Evolutionary conservation across 1,284 basidiomycete genomes (phyloP), one percentile per base, ranked within the genome.

Genomic region (Malassezia vespertilionis): DNA sequence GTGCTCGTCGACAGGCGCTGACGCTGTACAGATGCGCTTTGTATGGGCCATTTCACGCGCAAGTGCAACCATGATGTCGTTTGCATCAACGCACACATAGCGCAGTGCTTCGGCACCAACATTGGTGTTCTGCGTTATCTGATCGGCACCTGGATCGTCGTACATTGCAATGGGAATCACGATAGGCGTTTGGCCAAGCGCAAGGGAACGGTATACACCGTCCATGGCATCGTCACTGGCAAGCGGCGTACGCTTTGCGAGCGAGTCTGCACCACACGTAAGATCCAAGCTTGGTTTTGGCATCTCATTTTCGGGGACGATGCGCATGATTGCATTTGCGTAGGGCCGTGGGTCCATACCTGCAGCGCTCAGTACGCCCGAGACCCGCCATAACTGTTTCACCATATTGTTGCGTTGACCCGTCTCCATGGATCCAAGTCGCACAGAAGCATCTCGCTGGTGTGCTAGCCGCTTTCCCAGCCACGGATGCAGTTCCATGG

Each of bases 121-220:
- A 9, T 28, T 14, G 8, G 8, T 14, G 14, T 28, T 14, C 27
- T 14, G 27, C 27, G 14, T 8, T 56, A 12, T n/a, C n/a, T n/a
- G n/a, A n/a, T 54, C 54, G 15, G 49, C 48, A 12, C 41, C 46
- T n/a, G 59, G 45, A 63, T 83, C 84, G 2, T 86, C 85, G 70
- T 95, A 88, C 14, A 96, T 76, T 1, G 89, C 90, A 44, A 96
- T 80, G 3, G 91, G 91, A n/a, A 89, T 78, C 37, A 97, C 79
- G 20, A 99, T 88, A 3, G 93, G 93, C 47, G 96, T 96, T 74
- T 96, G 90, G 20, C 89, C 86, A 14, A 86, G 81, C 44, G 80
- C 79, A 46, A 99, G 79, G 3, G 93, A 86, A 34, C 84, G 84
- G 22, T 86, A 82, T 47, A 56, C 50, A 23, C 43, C 47, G 28